These are phyloP conservation scores for Nemania serpens DNA, from an alignment of 2,329 filamentous ascomycete genomes.

Conservation along the genomic window DNA sequence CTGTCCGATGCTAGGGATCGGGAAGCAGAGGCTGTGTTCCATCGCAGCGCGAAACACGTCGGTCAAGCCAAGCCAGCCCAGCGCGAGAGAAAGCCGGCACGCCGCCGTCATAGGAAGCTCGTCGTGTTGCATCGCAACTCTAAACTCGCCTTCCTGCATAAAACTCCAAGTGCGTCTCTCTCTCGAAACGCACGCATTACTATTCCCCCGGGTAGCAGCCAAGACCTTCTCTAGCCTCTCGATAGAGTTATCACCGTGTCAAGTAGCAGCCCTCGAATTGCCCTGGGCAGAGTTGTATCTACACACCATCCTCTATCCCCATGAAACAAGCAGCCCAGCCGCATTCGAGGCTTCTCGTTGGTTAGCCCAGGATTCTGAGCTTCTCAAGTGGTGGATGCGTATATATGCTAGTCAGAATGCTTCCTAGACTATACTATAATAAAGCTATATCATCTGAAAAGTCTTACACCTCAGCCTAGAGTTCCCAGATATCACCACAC, in stretches of 20 bases:
- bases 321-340: constrained; percentile 15
- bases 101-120: constrained; percentile 16
- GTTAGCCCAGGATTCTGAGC: constrained; percentile 1
- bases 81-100: constrained; percentile 8
- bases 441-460: not conserved
- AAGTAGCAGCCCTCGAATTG: constrained; percentile 7
- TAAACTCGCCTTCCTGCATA: constrained; percentile 24
- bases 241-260: constrained; percentile 3
- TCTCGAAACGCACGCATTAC: constrained; percentile 6
- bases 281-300: constrained; percentile 20
- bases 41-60: constrained; percentile 20
- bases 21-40: constrained; percentile 10
- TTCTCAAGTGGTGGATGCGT: not conserved
- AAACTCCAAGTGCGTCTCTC: constrained; percentile 12
- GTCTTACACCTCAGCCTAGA: constrained; percentile 12
- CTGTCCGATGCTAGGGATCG: constrained; percentile 19
- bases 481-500: constrained; percentile 1
- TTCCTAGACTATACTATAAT: not conserved
- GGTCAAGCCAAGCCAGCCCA: constrained; percentile 7
- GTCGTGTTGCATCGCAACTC: constrained; percentile 17
- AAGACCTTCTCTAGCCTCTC: constrained; percentile 5
- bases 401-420: not conserved
- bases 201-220: constrained; percentile 2
- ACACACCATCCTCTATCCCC: constrained; percentile 19
- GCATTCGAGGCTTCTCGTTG: not conserved